Conservation (phyloP, 1,284 basidiomycete genomes). For the Sutorius eximius region DNA sequence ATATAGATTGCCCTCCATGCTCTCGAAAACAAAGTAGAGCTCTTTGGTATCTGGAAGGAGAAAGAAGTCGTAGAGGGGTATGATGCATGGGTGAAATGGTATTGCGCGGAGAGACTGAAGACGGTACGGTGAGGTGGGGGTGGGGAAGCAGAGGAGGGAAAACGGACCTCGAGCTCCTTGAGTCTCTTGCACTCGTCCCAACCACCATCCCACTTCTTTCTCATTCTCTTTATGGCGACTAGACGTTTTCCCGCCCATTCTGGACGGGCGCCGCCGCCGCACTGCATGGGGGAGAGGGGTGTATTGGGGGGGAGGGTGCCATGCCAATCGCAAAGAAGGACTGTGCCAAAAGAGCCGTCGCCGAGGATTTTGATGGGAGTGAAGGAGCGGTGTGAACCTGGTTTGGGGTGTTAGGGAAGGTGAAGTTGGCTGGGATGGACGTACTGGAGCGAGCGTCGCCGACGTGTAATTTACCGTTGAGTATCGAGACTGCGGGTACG, state of each 20-base stretch:
- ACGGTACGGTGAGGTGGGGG: conserved; percentile 11
- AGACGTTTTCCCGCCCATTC: conserved; percentile 95
- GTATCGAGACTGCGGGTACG: conserved; percentile 70
- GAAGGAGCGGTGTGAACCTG: conserved; percentile 60
- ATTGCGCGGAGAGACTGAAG: conserved; percentile 88
- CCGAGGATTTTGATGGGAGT: conserved; percentile 87
- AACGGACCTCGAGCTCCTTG: conserved; percentile 91
- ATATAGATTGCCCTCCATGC: conserved; percentile 99
- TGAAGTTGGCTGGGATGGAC: conserved; percentile 29
- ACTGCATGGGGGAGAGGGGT: conserved; percentile 88
- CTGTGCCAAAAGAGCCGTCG: conserved; percentile 96
- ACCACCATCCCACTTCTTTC: conserved; percentile 93
- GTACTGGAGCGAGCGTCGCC: conserved; percentile 69
- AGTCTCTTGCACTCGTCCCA: conserved; percentile 96
- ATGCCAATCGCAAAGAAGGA: conserved; percentile 99
- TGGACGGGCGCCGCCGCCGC: conserved; percentile 81
- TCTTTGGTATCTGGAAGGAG: conserved; percentile 91
- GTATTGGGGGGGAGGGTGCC: conserved; percentile 88
- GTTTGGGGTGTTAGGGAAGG: conserved; percentile 1
- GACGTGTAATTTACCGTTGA: conserved; percentile 64
- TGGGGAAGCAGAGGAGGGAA: conserved; percentile 13
- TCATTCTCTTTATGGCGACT: conserved; percentile 98
- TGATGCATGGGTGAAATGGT: conserved; percentile 94
- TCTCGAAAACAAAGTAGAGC: conserved; percentile 99
- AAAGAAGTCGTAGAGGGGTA: conserved; percentile 98